These are phyloP conservation scores for Kitagawia praeruptora DNA, from an alignment of 129 eudicot species.

Conservation along the genomic window DNA sequence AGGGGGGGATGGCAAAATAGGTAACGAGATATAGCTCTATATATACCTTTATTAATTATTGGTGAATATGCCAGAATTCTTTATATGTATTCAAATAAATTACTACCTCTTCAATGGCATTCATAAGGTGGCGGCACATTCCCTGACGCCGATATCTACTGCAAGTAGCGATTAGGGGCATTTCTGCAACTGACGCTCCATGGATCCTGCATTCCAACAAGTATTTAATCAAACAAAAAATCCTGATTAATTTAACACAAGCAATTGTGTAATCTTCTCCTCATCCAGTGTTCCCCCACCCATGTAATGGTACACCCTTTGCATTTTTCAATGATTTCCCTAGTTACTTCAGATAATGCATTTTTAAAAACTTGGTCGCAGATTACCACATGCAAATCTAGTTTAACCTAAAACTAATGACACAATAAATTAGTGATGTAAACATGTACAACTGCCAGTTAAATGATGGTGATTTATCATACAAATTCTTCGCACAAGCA, in stretches of 20 bases:
- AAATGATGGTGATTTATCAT: background rate
- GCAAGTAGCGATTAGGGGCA: constrained; percentile 93
- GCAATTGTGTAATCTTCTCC: background rate
- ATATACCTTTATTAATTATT: background rate
- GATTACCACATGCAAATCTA: background rate
- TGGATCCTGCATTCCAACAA: constrained; percentile 52
- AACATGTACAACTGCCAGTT: background rate
- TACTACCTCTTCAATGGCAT: constrained; percentile 70
- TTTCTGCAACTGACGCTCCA: constrained; percentile 73
- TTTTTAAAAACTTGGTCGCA: background rate
- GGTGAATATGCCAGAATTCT: background rate
- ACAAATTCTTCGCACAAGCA: background rate
- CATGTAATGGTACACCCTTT: background rate
- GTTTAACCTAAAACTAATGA: background rate
- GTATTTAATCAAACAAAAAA: background rate
- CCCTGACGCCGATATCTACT: constrained; percentile 87
- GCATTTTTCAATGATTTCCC: background rate
- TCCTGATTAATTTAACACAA: background rate
- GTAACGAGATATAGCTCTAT: background rate
- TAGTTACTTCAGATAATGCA: background rate
- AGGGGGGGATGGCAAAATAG: background rate
- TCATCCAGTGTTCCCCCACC: background rate
- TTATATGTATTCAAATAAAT: background rate
- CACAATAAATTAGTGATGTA: background rate
- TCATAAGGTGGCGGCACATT: constrained; percentile 86